Evolutionary conservation across 202 grass and related monocot species (phyloP), one percentile per base, ranked within the genome.

Genomic region (Panicum virgatum): DNA sequence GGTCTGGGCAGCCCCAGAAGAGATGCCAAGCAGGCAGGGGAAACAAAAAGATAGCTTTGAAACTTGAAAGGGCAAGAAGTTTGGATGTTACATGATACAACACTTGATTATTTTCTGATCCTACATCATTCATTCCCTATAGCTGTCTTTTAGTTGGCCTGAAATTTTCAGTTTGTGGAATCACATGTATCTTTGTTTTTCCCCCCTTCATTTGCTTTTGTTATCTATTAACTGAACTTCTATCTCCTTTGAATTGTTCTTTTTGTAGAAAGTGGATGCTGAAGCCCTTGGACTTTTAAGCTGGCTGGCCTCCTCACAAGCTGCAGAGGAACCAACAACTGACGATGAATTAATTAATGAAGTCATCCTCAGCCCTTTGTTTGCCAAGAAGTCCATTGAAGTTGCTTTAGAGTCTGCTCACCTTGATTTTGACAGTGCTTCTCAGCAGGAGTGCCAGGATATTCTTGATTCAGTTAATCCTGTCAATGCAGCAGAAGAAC

Each of bases 401-500:
- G 60, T 71, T 69, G 92, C 86, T 59, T 74, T 97, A 88, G 90
- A 97, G 82, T 87, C 89, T 34, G 92, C 96, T 76, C 86, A 95
- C 63, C 27, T 84, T 45, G 90, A 98, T 91, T 98, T 94, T 83
- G 90, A 95, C 73, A 86, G 69, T 62, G 86, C 89, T 87, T 98
- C 96, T 77, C 89, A 93, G 59, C 87, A 90, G 81, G 96, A 98
- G 83, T 98, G 96, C 61, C 88, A 98, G 63, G 96, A 98, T 79
- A 98, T 98, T 87, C 92, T 98, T 76, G 96, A 94, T 89, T 90
- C 96, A 47, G 74, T 93, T 90, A 88, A 93, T 77, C 79, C 73
- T 51, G 36, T 74, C 52, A 80, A 40, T 59, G 73, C 22, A 39
- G 73, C 65, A 80, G 92, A 85, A 79, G 80, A 69, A 48, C 57